Evolutionary conservation across 1,284 basidiomycete species (phyloP).

Genomic region (Xerocomus alliaceus): DNA sequence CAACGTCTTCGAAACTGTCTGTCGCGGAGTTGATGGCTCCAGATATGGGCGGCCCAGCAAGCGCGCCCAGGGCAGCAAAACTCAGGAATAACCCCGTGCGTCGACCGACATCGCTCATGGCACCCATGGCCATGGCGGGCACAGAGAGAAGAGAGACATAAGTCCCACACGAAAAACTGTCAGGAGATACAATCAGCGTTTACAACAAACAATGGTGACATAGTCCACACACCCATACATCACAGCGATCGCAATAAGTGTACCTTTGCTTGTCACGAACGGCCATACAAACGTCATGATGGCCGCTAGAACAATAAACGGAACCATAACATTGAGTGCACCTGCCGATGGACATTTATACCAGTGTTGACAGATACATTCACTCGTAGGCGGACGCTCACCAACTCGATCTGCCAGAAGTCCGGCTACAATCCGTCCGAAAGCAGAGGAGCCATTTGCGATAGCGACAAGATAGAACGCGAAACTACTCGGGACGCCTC

Average conservation of each 20-base stretch:
- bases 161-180: slow-evolving; percentile 61
- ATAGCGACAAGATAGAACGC: slow-evolving; percentile 56
- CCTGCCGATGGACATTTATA: slow-evolving; percentile 29
- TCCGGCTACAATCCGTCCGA: slow-evolving; percentile 52
- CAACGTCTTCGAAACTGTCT: slow-evolving; percentile 48
- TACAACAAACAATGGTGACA: not conserved
- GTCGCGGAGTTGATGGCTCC: slow-evolving; percentile 51
- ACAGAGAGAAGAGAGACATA: slow-evolving; percentile 61
- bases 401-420: slow-evolving; percentile 47
- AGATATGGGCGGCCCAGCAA: slow-evolving; percentile 57
- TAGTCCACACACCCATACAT: slow-evolving; percentile 50
- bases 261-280: slow-evolving; percentile 39
- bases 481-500: slow-evolving; percentile 46
- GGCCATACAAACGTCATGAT: slow-evolving; percentile 55
- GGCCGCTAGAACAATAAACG: slow-evolving; percentile 47
- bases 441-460: slow-evolving; percentile 52
- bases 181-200: slow-evolving; percentile 45
- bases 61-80: slow-evolving; percentile 53
- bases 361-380: not conserved
- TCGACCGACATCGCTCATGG: slow-evolving; percentile 62
- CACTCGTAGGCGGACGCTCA: slow-evolving; percentile 31
- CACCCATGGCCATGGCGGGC: slow-evolving; percentile 67
- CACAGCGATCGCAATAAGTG: slow-evolving; percentile 47
- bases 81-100: slow-evolving; percentile 65
- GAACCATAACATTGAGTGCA: slow-evolving; percentile 52